Conservation (phyloP, 202 grass and related monocot species). For the Panicum virgatum region DNA sequence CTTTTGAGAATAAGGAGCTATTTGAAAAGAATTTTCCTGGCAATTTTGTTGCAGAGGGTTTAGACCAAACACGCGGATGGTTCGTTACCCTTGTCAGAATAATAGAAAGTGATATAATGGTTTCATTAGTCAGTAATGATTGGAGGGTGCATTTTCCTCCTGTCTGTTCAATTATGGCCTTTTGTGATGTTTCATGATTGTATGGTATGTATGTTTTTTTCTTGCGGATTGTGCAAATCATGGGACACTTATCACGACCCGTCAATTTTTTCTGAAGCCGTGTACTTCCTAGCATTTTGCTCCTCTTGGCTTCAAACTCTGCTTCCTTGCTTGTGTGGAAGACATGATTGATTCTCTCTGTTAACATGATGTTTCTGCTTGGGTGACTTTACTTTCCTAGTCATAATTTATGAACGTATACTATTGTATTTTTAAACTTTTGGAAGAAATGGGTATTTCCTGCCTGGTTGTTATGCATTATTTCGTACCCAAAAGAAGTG, state of each 20-base stretch:
- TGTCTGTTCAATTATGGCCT: slow-evolving; percentile 11
- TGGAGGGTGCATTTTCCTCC: slow-evolving; percentile 1
- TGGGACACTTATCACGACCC: too few relatives aligned
- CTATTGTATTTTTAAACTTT: not conserved
- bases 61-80: slow-evolving; percentile 99
- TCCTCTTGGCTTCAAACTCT: slow-evolving; percentile 2
- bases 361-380: slow-evolving; percentile 13
- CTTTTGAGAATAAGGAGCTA: slow-evolving; percentile 94
- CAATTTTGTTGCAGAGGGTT: slow-evolving; percentile 96
- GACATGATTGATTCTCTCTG: not conserved
- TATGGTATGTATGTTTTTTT: not conserved
- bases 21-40: slow-evolving; percentile 99
- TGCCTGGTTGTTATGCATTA: not conserved
- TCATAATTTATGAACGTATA: not conserved
- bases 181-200: slow-evolving; percentile 21
- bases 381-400: not conserved
- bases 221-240: not conserved
- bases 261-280: not conserved
- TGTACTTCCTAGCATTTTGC: not conserved
- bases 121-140: slow-evolving; percentile 13
- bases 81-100: slow-evolving; percentile 47
- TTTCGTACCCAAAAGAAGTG: not conserved
- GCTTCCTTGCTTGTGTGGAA: slow-evolving; percentile 6
- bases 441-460: not conserved
- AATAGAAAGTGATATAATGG: slow-evolving; percentile 6